Evolutionary conservation across 345 rosid species (phyloP).

Genomic region (Eucalyptus albens): DNA sequence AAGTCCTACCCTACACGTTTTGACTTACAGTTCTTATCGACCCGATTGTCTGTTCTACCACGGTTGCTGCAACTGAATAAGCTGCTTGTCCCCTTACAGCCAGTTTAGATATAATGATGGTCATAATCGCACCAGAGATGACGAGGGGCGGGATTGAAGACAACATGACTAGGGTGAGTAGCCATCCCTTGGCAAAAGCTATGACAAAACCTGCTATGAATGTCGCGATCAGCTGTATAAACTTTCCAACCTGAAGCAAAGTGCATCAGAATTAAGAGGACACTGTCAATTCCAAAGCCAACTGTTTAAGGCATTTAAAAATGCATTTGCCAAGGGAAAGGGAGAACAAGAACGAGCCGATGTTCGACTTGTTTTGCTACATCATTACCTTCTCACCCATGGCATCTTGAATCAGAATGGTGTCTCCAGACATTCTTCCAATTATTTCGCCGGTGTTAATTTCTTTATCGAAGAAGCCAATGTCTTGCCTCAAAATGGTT

Average conservation of each 20-base stretch:
- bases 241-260: conserved; percentile 4
- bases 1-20: not conserved
- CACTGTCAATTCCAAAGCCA: not conserved
- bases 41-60: not conserved
- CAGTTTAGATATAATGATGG: not conserved
- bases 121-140: conserved; percentile 1
- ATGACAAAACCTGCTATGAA: not conserved
- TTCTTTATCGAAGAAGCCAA: conserved; percentile 23
- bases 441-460: conserved; percentile 23
- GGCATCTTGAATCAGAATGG: conserved; percentile 29
- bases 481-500: conserved; percentile 25
- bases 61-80: not conserved
- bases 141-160: not conserved
- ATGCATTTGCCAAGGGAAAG: not conserved
- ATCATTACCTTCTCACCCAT: conserved; percentile 32
- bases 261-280: not conserved
- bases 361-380: not conserved
- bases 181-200: conserved; percentile 5
- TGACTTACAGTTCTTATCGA: not conserved
- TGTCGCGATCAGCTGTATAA: not conserved
- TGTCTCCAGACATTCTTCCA: conserved; percentile 33
- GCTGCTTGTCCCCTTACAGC: not conserved
- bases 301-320: not conserved
- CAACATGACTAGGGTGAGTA: conserved; percentile 1
- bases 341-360: not conserved